A percentile compares a stretch with the other conserved stretches of the same genome.
Evolutionary conservation across 2,329 filamentous ascomycete species (phyloP).

Genomic region (Xylogone sp.): DNA sequence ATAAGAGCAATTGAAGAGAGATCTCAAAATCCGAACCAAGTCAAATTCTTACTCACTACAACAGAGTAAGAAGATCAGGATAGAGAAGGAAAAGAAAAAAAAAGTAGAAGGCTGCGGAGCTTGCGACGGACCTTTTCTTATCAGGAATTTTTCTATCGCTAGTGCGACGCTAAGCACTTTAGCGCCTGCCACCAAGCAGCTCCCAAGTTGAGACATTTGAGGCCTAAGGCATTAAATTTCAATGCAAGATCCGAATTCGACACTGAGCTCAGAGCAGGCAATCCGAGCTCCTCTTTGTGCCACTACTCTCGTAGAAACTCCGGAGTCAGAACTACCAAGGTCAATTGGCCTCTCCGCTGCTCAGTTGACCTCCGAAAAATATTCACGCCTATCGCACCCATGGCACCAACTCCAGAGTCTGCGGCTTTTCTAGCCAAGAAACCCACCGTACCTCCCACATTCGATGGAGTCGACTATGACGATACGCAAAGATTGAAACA

Average conservation of each 20-base stretch:
- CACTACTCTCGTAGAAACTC: neutral
- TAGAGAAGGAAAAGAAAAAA: conserved; percentile 15
- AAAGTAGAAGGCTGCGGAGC: neutral
- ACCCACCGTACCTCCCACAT: conserved; percentile 75
- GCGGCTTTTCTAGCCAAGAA: conserved; percentile 79
- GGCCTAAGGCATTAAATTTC: neutral
- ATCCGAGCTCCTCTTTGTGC: neutral
- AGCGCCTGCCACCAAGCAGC: neutral
- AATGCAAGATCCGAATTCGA: neutral
- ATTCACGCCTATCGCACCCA: conserved; percentile 1
- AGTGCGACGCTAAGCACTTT: conserved; percentile 9
- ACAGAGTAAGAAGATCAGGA: conserved; percentile 9
- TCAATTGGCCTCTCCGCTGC: neutral
- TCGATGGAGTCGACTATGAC: conserved; percentile 83
- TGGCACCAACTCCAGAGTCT: conserved; percentile 82
- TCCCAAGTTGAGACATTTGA: neutral
- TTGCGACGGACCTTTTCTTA: conserved; percentile 16
- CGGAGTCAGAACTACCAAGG: neutral
- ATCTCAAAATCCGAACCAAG: neutral
- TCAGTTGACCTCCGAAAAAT: neutral
- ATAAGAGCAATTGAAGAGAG: conserved; percentile 3
- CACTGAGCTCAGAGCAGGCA: conserved; percentile 11
- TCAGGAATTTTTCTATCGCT: conserved; percentile 19
- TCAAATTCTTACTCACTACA: neutral
- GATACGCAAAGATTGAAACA: conserved; percentile 78